Evolutionary conservation across 2,329 filamentous ascomycete species (phyloP).

Genomic region (Aspergillus sergii): DNA sequence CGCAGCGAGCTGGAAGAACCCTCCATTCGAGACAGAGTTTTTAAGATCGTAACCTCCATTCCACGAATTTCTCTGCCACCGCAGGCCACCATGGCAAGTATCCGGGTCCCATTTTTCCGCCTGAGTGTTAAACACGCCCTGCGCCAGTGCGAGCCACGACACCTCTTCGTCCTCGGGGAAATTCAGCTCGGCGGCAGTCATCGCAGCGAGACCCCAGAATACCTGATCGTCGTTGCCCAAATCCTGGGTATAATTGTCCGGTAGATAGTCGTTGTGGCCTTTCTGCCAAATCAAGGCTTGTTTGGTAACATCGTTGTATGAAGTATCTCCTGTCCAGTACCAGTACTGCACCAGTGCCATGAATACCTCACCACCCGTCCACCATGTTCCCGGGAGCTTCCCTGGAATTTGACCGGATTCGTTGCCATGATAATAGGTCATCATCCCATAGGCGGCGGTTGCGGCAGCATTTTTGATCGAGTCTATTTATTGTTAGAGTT

Average conservation of each 20-base stretch:
- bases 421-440: slow-evolving; percentile 57
- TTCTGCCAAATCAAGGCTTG: slow-evolving; percentile 43
- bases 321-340: slow-evolving; percentile 45
- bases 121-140: slow-evolving; percentile 81
- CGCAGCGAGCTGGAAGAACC: slow-evolving; percentile 36
- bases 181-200: slow-evolving; percentile 56
- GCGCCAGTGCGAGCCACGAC: slow-evolving; percentile 76
- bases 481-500: slow-evolving; percentile 23
- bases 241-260: slow-evolving; percentile 41
- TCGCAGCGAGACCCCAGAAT: slow-evolving; percentile 60
- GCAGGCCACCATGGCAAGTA: slow-evolving; percentile 70
- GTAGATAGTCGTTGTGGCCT: slow-evolving; percentile 45
- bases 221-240: slow-evolving; percentile 61
- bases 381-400: slow-evolving; percentile 72
- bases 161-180: slow-evolving; percentile 55
- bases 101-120: slow-evolving; percentile 68
- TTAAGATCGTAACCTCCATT: slow-evolving; percentile 38
- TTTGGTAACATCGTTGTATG: slow-evolving; percentile 41
- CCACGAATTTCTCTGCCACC: slow-evolving; percentile 38
- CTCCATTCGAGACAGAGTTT: slow-evolving; percentile 38
- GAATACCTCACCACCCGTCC: slow-evolving; percentile 65
- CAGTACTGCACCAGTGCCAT: slow-evolving; percentile 46
- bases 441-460: slow-evolving; percentile 51
- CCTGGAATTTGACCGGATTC: slow-evolving; percentile 54
- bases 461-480: slow-evolving; percentile 49